Evolutionary conservation across 768 basidiomycete genomes (phyloP).

Genomic region (Pleurotus djamor): DNA sequence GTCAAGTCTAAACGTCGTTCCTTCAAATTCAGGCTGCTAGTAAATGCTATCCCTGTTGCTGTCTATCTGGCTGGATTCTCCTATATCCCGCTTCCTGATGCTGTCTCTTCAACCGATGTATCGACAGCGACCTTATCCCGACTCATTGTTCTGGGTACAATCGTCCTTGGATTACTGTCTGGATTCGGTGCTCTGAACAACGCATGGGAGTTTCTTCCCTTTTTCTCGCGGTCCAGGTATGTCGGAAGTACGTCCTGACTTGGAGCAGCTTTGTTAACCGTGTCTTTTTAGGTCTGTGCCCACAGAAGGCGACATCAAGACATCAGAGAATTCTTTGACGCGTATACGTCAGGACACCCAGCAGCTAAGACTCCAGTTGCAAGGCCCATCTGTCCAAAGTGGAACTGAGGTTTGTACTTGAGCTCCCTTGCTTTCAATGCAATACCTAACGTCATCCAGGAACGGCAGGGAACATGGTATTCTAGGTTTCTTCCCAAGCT

Average conservation of each 20-base stretch:
- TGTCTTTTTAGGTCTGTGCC: conserved; percentile 40
- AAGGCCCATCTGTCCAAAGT: conserved; percentile 10
- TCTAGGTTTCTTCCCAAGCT: conserved; percentile 49
- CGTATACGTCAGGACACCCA: conserved; percentile 59
- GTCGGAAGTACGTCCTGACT: too few relatives aligned
- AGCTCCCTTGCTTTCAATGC: too few relatives aligned
- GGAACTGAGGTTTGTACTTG: conserved; percentile 21
- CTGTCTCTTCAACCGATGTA: conserved; percentile 35
- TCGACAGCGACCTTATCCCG: conserved; percentile 54
- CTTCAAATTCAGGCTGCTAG: conserved; percentile 10
- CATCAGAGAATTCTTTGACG: conserved; percentile 55
- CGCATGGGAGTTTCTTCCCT: conserved; percentile 59
- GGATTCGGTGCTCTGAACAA: conserved; percentile 76
- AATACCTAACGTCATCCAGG: conserved; percentile 7
- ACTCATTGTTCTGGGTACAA: conserved; percentile 72
- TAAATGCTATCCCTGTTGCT: conserved; percentile 49
- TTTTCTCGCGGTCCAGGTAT: conserved; percentile 27
- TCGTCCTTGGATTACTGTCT: conserved; percentile 76
- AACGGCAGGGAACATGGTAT: conserved; percentile 37
- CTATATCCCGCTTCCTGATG: conserved; percentile 63
- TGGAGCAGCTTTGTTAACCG: too few relatives aligned
- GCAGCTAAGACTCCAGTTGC: conserved; percentile 30
- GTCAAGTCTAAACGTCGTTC: conserved; percentile 7
- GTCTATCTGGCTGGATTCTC: conserved; percentile 62
- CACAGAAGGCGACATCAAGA: conserved; percentile 49